A percentile compares a stretch with the other conserved stretches of the same genome.
phyloP scores from a whole-genome alignment of 2,329 filamentous ascomycete genomes.

The Colletotrichum sp. region DNA sequence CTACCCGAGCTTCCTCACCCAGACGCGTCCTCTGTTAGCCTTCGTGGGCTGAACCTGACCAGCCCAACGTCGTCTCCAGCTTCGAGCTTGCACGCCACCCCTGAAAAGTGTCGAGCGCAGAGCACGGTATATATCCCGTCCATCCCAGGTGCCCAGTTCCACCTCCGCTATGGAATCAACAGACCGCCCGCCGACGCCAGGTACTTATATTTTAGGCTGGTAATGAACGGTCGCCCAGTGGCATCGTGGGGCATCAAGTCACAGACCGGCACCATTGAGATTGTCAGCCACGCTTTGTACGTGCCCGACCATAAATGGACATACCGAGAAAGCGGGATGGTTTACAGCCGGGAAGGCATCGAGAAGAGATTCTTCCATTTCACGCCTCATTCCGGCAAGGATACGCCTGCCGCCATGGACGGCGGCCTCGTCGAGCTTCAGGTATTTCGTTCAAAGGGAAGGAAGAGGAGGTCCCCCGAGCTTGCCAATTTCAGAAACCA shows the following conservation, averaged over 20 bases:
- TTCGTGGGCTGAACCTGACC: slow-evolving; percentile 25
- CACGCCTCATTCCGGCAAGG: slow-evolving; percentile 38
- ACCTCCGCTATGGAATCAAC: slow-evolving; percentile 52
- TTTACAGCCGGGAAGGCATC: slow-evolving; percentile 43
- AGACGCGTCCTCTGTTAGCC: slow-evolving; percentile 49
- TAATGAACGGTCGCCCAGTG: slow-evolving; percentile 58
- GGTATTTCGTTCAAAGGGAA: slow-evolving; percentile 56
- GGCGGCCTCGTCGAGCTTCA: slow-evolving; percentile 61
- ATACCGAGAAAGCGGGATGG: slow-evolving; percentile 39
- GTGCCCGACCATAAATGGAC: slow-evolving; percentile 49
- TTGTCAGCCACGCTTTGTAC: slow-evolving; percentile 53
- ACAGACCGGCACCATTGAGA: slow-evolving; percentile 36
- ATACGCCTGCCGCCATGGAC: slow-evolving; percentile 50
- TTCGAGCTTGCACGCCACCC: slow-evolving; percentile 25
- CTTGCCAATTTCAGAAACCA: slow-evolving; percentile 51
- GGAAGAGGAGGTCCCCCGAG: slow-evolving; percentile 45
- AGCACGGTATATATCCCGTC: slow-evolving; percentile 64
- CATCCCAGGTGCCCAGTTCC: slow-evolving; percentile 56
- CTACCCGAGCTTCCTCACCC: slow-evolving; percentile 63
- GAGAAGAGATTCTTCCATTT: slow-evolving; percentile 59
- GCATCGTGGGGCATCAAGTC: slow-evolving; percentile 58
- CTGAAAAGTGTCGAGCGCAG: slow-evolving; percentile 41
- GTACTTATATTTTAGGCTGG: slow-evolving; percentile 60
- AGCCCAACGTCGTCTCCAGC: not conserved
- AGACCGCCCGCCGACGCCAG: slow-evolving; percentile 32